Evolutionary conservation across 345 rosid species (phyloP).

Genomic region (Euclidium syriacum): DNA sequence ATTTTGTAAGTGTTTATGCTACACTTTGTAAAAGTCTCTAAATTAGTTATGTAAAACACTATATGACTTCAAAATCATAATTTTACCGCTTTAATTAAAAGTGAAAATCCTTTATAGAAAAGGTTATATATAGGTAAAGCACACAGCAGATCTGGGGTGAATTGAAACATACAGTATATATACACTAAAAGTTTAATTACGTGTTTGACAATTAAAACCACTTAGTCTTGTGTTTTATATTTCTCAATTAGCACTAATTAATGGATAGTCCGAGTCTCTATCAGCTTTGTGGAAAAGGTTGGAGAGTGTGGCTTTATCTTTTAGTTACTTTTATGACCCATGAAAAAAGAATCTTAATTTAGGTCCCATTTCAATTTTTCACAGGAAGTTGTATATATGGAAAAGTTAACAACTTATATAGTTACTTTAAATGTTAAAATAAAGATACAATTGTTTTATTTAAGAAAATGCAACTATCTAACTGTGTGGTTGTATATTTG

Average conservation of each 20-base stretch:
- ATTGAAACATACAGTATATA: too few relatives aligned
- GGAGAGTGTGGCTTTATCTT: slow-evolving; percentile 28
- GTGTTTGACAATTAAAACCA: not conserved
- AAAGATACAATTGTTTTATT: not conserved
- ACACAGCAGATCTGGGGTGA: too few relatives aligned
- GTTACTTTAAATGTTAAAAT: not conserved
- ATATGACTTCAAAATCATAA: too few relatives aligned
- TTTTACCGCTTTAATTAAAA: too few relatives aligned
- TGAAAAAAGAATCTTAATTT: slow-evolving; percentile 29
- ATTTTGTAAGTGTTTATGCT: too few relatives aligned
- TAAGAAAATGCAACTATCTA: not conserved
- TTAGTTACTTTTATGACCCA: slow-evolving; percentile 32
- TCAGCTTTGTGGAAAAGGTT: slow-evolving; percentile 32
- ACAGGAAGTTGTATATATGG: slow-evolving; percentile 12
- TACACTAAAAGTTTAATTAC: not conserved
- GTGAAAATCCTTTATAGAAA: too few relatives aligned
- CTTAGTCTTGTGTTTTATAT: not conserved
- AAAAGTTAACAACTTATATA: slow-evolving; percentile 5
- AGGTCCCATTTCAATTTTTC: slow-evolving; percentile 22
- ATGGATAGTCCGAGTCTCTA: slow-evolving; percentile 10
- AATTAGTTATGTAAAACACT: too few relatives aligned
- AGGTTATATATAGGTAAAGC: too few relatives aligned
- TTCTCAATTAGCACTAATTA: not conserved
- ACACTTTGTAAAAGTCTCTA: too few relatives aligned
- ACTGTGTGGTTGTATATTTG: too few relatives aligned